Evolutionary conservation across 106 monocot species (phyloP), one percentile per base, ranked within the genome.

Genomic region (Platanthera guangdongensis): DNA sequence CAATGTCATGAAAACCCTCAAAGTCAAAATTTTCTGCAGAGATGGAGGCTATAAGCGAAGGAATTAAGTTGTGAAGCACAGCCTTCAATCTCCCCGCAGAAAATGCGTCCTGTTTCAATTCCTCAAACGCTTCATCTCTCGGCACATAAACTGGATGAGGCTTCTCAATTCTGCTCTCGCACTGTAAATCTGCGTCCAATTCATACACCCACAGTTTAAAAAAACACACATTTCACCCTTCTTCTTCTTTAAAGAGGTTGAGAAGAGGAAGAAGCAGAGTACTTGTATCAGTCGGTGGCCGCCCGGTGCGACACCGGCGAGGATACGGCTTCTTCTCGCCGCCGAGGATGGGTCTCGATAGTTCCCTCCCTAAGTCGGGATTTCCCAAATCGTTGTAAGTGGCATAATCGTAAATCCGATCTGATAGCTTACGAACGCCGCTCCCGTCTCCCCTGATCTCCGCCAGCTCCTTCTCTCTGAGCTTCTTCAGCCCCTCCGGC

Each of bases 371-470:
- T 46, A 86, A 86, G 47, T 95, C 95, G 5, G 92, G 92, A 73
- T 92, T 89, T 2, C 95, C 95, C 79, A 95, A 74, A 74, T 95
- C 95, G 76, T 95, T 92, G 76, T 95, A 95, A 8, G 53, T 75
- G 28, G 74, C 92, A 12, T 92, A 95, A 57, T 95, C 95, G 47
- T 92, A 95, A 3, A 90, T 82, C 68, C 95, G 80, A 57, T 95
- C 95, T 9, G 87, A 82, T 4, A 68, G 9, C 76, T 82, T 92
- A 19, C 92, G 76, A 25, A 79, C 71, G 0, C 95, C 92, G 6
- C 68, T 82, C 3, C 92, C 85, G 28, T 95, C 86, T 13, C 92
- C 95, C 32, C 92, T 80, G 15, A 88, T 68, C 59, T 80, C 86
- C 16, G 78, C 52, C 46, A 95, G 79, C 74, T 95, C 95, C 79